Conservation (phyloP, 805 yeast species). For the Kregervanrija delftensis region DNA sequence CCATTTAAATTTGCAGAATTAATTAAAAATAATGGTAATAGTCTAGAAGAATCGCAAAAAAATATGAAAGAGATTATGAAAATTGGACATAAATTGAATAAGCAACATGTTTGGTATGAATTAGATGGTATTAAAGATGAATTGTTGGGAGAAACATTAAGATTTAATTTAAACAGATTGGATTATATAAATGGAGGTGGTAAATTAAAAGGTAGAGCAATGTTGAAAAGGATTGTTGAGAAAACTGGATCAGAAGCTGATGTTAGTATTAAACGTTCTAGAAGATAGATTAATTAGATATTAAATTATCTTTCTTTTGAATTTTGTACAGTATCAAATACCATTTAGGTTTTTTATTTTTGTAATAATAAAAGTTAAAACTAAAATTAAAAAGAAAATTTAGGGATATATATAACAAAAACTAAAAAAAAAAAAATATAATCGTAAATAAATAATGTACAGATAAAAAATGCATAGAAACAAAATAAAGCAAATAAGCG, state of each 20-base stretch:
- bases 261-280: not conserved
- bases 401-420: not conserved
- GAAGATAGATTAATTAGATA: slow-evolving; percentile 3
- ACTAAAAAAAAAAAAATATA: not conserved
- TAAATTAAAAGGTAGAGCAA: slow-evolving; percentile 27
- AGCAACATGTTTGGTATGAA: slow-evolving; percentile 75
- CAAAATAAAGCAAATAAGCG: not conserved
- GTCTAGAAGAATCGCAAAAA: slow-evolving; percentile 45
- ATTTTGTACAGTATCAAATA: no score
- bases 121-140: slow-evolving; percentile 73
- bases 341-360: no score
- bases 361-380: no score
- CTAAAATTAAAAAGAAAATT: no score
- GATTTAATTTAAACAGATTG: slow-evolving; percentile 44
- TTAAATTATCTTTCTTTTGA: no score
- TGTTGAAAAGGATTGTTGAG: slow-evolving; percentile 27
- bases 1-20: slow-evolving; percentile 62
- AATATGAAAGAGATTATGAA: slow-evolving; percentile 57
- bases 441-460: not conserved
- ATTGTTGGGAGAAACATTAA: slow-evolving; percentile 51
- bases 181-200: slow-evolving; percentile 30
- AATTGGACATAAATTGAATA: slow-evolving; percentile 53
- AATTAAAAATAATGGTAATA: slow-evolving; percentile 56
- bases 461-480: not conserved
- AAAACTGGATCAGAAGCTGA: slow-evolving; percentile 12